Evolutionary conservation across 495 filamentous ascomycete species (phyloP), one percentile per base, ranked within the genome.

Genomic region (Aspergillus wentii): DNA sequence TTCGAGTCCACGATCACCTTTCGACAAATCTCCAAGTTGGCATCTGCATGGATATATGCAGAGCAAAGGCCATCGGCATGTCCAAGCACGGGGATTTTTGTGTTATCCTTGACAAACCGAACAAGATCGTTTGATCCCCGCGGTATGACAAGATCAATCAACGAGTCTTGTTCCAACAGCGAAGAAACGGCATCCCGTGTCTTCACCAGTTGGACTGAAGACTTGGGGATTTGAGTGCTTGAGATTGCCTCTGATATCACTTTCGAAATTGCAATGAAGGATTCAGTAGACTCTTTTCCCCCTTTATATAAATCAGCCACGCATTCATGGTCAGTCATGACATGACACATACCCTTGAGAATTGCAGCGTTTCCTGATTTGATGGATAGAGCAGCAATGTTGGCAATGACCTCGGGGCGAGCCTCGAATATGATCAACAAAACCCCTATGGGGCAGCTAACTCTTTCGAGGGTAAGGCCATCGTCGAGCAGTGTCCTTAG

Each of bases 331-430:
- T 8, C 17, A 33, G 10, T 21, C 0, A 33, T 33, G 5, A n/a
- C 9, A 5, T 3, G 25, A 17, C 5, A 20, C 33, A n/a, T 55
- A 70, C 81, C 90, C 76, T 99, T 99, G 31, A 99, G 66, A 43
- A 99, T 97, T 39, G 90, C 92, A 17, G 92, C 84, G 68, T 99
- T 99, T 38, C 88, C 92, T 11, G 92, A 96, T 59, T 99, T 99
- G 46, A 99, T 83, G 8, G 94, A 88, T 23, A 99, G 72, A n/a
- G 94, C 84, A 37, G 91, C 87, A 43, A 99, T 97, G 54, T 99
- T 99, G 29, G 94, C 92, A 58, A 99, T 99, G 39, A 99, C 94
- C 59, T 99, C 92, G 7, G 92, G 92, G 19, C 92, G 85, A 16
- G 94, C 94, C 64, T 98, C 92, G 52, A 98, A 98, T 43, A 98